Percentiles rank a stretch among this genome's conserved stretches.
These are phyloP conservation scores for Neurospora sp. DNA, from an alignment of 495 filamentous ascomycete genomes.

Conservation along the genomic window DNA sequence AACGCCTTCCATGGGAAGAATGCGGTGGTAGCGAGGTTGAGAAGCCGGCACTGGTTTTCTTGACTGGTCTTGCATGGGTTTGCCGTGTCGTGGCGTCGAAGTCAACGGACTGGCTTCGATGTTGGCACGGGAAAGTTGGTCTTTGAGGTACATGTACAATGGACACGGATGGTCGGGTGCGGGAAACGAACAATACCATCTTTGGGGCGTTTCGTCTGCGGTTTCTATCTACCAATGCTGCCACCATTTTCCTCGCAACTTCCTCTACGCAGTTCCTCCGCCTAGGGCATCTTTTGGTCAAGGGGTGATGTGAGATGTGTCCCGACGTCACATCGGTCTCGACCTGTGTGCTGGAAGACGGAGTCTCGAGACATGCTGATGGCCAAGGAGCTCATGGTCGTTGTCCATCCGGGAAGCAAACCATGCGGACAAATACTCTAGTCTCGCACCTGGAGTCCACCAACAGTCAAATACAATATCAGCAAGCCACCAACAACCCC, in stretches of 20 bases:
- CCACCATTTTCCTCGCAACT: slow-evolving; percentile 10
- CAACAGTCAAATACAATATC: background rate
- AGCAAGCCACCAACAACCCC: background rate
- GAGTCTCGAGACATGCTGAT: background rate
- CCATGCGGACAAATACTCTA: background rate
- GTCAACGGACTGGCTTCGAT: slow-evolving; percentile 18
- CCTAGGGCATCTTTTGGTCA: background rate
- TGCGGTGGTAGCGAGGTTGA: slow-evolving; percentile 15
- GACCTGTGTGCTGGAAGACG: background rate
- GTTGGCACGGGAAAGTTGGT: slow-evolving; percentile 21
- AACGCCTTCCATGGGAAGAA: slow-evolving; percentile 19
- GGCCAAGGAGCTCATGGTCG: background rate
- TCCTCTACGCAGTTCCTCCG: background rate
- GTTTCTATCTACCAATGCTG: slow-evolving; percentile 23
- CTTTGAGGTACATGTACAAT: slow-evolving; percentile 26
- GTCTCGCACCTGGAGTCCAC: background rate
- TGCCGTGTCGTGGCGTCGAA: slow-evolving; percentile 18
- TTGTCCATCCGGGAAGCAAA: background rate
- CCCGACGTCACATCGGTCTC: background rate
- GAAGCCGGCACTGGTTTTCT: slow-evolving; percentile 20
- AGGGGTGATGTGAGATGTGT: background rate
- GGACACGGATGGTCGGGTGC: slow-evolving; percentile 26
- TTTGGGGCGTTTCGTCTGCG: slow-evolving; percentile 29
- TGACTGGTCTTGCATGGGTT: slow-evolving; percentile 19
- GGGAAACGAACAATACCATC: slow-evolving; percentile 28